Evolutionary conservation across 352 stramenopile genomes (phyloP).

Genomic region (Phytophthora kernoviae): DNA sequence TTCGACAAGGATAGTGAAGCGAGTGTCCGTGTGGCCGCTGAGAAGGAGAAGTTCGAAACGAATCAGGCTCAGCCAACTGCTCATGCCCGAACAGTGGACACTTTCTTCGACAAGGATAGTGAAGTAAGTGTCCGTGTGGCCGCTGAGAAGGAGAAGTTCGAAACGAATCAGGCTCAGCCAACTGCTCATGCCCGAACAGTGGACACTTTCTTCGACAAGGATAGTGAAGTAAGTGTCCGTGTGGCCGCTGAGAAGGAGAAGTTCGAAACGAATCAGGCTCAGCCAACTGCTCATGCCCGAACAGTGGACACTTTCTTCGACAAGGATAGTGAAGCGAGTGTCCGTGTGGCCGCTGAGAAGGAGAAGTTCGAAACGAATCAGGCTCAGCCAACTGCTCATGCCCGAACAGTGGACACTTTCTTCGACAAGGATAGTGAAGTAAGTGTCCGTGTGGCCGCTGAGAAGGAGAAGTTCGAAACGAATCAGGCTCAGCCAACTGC

Average conservation of each 20-base stretch:
- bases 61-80: constrained; percentile 23
- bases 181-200: constrained; percentile 21
- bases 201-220: constrained; percentile 18
- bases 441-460: constrained; percentile 38
- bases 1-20: constrained; percentile 15
- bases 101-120: constrained; percentile 29
- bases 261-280: constrained; percentile 1
- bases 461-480: constrained; percentile 32
- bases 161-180: constrained; percentile 33
- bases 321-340: constrained; percentile 17
- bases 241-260: constrained; percentile 26
- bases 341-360: constrained; percentile 19
- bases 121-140: constrained; percentile 37
- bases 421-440: constrained; percentile 40
- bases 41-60: constrained; percentile 34
- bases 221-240: constrained; percentile 17
- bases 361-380: constrained; percentile 16
- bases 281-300: neutral
- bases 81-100: constrained; percentile 29
- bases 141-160: constrained; percentile 35
- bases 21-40: constrained; percentile 21
- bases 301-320: constrained; percentile 23
- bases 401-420: constrained; percentile 40
- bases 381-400: constrained; percentile 1
- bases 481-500: constrained; percentile 1